Evolutionary conservation across 129 eudicot species (phyloP).

Genomic region (Solidago caesia): DNA sequence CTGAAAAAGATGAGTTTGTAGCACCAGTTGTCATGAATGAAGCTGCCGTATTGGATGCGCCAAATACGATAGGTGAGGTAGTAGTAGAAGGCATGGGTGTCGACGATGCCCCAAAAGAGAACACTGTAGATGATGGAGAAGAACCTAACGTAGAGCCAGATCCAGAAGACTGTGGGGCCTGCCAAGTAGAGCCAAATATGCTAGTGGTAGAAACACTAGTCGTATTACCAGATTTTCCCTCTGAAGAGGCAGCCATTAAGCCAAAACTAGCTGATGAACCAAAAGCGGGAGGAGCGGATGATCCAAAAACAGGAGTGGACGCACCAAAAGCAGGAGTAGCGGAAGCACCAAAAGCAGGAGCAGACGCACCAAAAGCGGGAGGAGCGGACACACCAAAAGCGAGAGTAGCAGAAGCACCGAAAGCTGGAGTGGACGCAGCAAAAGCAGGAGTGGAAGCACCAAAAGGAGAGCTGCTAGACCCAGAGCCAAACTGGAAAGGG

Average conservation of each 20-base stretch:
- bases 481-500: constrained; percentile 41
- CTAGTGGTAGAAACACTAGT: constrained; percentile 34
- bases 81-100: constrained; percentile 35
- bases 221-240: constrained; percentile 26
- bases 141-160: constrained; percentile 40
- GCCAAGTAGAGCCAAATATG: constrained; percentile 45
- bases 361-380: too few relatives aligned
- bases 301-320: constrained; percentile 21
- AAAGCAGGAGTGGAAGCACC: too few relatives aligned
- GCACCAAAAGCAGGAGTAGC: too few relatives aligned
- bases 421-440: too few relatives aligned
- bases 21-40: constrained; percentile 42
- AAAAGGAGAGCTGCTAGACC: not conserved
- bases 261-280: constrained; percentile 34
- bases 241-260: constrained; percentile 36
- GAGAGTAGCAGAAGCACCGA: too few relatives aligned
- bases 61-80: constrained; percentile 36
- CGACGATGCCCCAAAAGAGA: constrained; percentile 55
- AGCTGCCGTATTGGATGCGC: constrained; percentile 35
- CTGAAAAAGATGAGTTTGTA: constrained; percentile 35
- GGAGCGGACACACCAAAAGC: too few relatives aligned
- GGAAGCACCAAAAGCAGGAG: too few relatives aligned
- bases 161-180: constrained; percentile 27
- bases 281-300: constrained; percentile 28
- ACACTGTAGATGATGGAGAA: constrained; percentile 42